Base-by-base conservation (phyloP, 768 basidiomycete genomes). In the Russula virescens region DNA sequence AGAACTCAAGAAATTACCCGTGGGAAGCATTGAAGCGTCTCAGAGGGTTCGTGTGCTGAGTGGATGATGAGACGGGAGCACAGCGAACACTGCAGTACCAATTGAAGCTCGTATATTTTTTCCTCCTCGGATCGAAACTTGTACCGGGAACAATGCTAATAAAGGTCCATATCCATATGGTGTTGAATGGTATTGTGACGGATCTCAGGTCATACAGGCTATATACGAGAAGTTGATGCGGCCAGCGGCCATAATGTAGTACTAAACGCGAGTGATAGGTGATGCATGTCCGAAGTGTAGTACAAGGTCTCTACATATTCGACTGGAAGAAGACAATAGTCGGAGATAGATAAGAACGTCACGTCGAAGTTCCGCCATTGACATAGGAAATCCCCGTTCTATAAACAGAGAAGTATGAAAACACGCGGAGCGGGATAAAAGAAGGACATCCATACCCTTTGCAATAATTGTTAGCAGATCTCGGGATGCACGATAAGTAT, bases 401-500 rank as follows among this genome's bases (percentile, higher is more conserved):
- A 48, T 38, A 8, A 16, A 28, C 26, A 28, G 11, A 14, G 40
- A 48, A 1, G 49, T 2, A 35, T 59, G n/a, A 55, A 23, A 28
- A 48, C 25, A 38, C 0, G 52, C 43, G 49, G 19, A 38, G 45
- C 11, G 18, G 10, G 42, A 35, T 25, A 23, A 14, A 50, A 13
- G 11, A 13, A 35, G 5, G 26, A 43, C 14, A 47, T 21, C 73
- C 78, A 31, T 72, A 81, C 74, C 79, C 80, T 72, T 78, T 70
- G 69, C 89, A 92, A 61, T 86, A 74, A 68, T 87, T 83, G 64
- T 91, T 92, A 0, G 81, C 75, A 38, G 78, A 73, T 8, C 87
- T 88, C 1, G 94, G 95, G 72, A 95, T 84, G 68, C 95, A 97
- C 2, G 91, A 94, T 5, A 97, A 75, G 73, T 91, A 97, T 54